A percentile compares a stretch with the other conserved stretches of the same genome.
Evolutionary conservation across 805 yeast species (phyloP).

Genomic region (Hanseniaspora vineae): DNA sequence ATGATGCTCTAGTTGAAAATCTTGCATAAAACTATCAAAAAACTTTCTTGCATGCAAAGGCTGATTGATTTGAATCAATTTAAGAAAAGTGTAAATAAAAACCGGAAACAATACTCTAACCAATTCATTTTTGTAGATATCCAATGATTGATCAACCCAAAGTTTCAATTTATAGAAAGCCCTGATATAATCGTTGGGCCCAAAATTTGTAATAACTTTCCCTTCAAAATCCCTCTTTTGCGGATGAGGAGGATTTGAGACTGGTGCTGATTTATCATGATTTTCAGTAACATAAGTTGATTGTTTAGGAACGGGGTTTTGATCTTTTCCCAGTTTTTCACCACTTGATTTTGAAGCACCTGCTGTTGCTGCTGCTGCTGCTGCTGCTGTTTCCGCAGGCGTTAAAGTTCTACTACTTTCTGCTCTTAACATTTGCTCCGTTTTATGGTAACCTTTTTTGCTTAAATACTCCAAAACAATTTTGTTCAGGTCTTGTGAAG

Average conservation of each 20-base stretch:
- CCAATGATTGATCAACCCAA: slow-evolving; percentile 88
- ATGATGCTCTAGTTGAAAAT: slow-evolving; percentile 65
- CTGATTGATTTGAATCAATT: slow-evolving; percentile 54
- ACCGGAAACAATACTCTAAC: slow-evolving; percentile 77
- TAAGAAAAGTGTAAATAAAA: slow-evolving; percentile 80
- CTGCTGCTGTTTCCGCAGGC: not conserved
- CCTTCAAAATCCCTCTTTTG: slow-evolving; percentile 21
- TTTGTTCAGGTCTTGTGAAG: slow-evolving; percentile 70
- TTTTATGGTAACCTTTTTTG: slow-evolving; percentile 86
- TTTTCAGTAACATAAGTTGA: no score
- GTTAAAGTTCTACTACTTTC: slow-evolving; percentile 54
- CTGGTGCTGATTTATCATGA: not conserved
- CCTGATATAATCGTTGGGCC: slow-evolving; percentile 58
- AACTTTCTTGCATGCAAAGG: slow-evolving; percentile 55
- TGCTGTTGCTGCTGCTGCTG: not conserved
- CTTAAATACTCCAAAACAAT: slow-evolving; percentile 86
- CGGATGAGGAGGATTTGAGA: slow-evolving; percentile 7
- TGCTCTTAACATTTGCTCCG: slow-evolving; percentile 86
- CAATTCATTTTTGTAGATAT: slow-evolving; percentile 81
- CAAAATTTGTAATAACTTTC: slow-evolving; percentile 15
- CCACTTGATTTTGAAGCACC: slow-evolving; percentile 20
- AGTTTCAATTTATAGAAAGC: slow-evolving; percentile 70
- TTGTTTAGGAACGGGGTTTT: no score
- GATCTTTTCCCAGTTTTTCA: not conserved
- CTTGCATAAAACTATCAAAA: slow-evolving; percentile 59